These are phyloP conservation scores for Hordeum pubiflorum DNA, from an alignment of 202 grass and related monocot species.

Conservation along the genomic window DNA sequence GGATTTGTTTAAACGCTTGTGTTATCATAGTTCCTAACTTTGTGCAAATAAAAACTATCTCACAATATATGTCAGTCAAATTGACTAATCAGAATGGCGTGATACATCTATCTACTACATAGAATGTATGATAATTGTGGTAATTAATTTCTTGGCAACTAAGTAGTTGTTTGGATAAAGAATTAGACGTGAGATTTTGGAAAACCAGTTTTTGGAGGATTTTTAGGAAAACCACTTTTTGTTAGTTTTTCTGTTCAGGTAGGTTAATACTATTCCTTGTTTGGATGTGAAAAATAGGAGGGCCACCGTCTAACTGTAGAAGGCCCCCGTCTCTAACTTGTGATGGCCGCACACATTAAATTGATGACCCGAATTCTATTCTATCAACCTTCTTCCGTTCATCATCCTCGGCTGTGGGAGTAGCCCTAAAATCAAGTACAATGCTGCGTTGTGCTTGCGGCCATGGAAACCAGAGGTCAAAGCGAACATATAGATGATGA, in stretches of 20 bases:
- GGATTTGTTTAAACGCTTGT: background rate
- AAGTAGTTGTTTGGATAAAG: too few species aligned
- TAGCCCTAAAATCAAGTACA: too few species aligned
- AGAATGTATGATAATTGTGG: background rate
- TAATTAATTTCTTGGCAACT: too few species aligned
- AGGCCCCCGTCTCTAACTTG: background rate
- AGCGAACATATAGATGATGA: too few species aligned
- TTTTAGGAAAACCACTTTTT: background rate
- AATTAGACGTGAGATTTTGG: too few species aligned
- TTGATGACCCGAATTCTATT: too few species aligned
- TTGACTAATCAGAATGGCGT: background rate
- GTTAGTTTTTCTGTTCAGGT: background rate
- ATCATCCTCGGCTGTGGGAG: too few species aligned
- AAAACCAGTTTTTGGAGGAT: too few species aligned
- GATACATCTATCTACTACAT: background rate
- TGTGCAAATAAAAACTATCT: background rate
- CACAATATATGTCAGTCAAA: background rate
- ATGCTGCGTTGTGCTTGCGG: too few species aligned
- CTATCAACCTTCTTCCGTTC: too few species aligned
- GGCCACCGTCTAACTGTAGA: background rate
- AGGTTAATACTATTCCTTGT: background rate
- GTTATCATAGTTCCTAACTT: background rate
- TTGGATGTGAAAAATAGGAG: background rate
- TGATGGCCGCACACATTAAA: background rate
- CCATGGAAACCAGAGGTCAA: too few species aligned